A percentile compares a stretch with the other conserved stretches of the same genome.
These are phyloP conservation scores for Tulasnella sp. DNA, from an alignment of 768 basidiomycete species.

Conservation along the genomic window DNA sequence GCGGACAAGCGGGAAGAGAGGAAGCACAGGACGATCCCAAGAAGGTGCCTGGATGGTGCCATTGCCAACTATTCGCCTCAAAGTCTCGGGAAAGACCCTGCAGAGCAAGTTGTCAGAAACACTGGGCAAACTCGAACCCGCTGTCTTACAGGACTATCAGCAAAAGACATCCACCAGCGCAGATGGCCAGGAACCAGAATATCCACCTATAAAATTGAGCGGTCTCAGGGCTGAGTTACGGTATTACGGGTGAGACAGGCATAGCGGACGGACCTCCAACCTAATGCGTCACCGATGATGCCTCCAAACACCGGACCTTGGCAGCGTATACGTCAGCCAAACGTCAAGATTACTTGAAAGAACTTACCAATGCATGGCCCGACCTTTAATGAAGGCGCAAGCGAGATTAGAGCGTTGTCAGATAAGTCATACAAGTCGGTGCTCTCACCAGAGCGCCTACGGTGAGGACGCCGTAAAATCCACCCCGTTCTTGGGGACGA, in stretches of 20 bases:
- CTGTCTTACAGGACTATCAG: constrained; percentile 48
- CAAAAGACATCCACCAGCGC: constrained; percentile 52
- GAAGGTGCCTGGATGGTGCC: constrained; percentile 47
- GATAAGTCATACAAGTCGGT: not conserved
- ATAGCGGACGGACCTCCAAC: not conserved
- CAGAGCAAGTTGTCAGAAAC: not conserved
- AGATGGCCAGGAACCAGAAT: constrained; percentile 65
- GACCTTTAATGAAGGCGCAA: constrained; percentile 58
- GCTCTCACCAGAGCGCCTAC: constrained; percentile 9
- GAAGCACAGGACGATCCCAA: constrained; percentile 45
- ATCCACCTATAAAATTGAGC: constrained; percentile 50
- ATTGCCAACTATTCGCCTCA: constrained; percentile 49
- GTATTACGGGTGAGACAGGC: not conserved
- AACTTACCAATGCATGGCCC: constrained; percentile 49
- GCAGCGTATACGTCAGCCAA: not conserved
- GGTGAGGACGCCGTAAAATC: constrained; percentile 61
- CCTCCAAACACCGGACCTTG: not conserved
- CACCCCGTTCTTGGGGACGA: constrained; percentile 71
- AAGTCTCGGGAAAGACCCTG: constrained; percentile 53
- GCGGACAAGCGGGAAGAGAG: constrained; percentile 38
- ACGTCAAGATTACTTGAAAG: not conserved
- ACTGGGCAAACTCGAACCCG: not conserved
- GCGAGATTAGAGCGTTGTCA: not conserved
- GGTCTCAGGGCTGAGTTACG: not conserved
- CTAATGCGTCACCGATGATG: not conserved